Percentiles rank a stretch among this genome's conserved stretches.
Evolutionary conservation across 2,329 filamentous ascomycete genomes (phyloP).

Genomic region (Aspergillus chevalieri): DNA sequence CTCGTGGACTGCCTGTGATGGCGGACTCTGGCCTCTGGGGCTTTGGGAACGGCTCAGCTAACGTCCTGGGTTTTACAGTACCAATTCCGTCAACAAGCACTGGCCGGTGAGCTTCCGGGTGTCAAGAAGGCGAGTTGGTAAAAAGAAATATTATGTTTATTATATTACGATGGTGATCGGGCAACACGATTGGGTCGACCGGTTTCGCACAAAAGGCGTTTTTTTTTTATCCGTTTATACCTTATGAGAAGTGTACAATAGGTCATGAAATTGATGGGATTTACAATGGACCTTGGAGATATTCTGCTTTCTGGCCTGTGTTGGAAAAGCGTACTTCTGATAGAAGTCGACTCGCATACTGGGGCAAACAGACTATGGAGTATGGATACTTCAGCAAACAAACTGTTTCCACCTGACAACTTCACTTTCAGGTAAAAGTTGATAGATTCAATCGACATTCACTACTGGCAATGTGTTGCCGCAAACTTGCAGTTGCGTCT

Average conservation of each 20-base stretch:
- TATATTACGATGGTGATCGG: conserved; percentile 8
- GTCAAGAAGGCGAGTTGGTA: conserved; percentile 98
- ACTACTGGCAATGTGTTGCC: not conserved
- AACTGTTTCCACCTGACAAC: not conserved
- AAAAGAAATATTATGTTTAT: conserved; percentile 6
- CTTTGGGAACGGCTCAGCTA: conserved; percentile 5
- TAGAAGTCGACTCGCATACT: too few relatives aligned
- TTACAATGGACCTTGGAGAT: not conserved
- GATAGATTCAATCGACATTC: not conserved
- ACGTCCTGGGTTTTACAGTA: conserved; percentile 53
- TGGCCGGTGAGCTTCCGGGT: conserved; percentile 78
- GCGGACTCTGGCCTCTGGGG: not conserved
- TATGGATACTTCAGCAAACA: not conserved
- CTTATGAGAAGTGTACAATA: conserved; percentile 12
- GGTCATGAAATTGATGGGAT: not conserved
- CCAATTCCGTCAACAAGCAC: conserved; percentile 85
- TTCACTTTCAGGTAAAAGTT: not conserved
- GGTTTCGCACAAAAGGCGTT: conserved; percentile 22
- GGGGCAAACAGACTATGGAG: too few relatives aligned
- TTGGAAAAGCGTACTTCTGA: too few relatives aligned
- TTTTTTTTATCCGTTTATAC: conserved; percentile 12
- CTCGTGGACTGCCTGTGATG: not conserved
- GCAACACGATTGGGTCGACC: conserved; percentile 11
- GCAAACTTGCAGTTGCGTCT: conserved; percentile 1
- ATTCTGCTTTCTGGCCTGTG: not conserved